Conservation (phyloP, 352 stramenopile genomes). For the Plasmopara muralis region DNA sequence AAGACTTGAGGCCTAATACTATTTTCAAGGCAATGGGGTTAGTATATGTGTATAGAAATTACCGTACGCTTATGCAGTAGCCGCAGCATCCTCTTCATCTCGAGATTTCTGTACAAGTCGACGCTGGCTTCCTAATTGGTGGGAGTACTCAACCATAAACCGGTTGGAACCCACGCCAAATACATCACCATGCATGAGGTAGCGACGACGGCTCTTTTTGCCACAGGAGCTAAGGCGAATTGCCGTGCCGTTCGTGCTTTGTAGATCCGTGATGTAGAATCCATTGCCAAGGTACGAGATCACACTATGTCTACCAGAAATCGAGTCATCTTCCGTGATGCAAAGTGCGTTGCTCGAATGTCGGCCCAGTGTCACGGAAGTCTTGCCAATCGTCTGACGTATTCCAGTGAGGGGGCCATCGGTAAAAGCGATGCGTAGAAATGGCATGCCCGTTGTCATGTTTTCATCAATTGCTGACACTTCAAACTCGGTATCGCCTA, state of each 20-base stretch:
- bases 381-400: slow-evolving; percentile 69
- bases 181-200: slow-evolving; percentile 68
- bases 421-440: slow-evolving; percentile 70
- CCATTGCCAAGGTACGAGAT: slow-evolving; percentile 68
- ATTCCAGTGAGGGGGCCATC: slow-evolving; percentile 64
- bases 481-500: slow-evolving; percentile 79
- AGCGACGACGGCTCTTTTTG: slow-evolving; percentile 48
- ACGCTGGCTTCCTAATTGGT: slow-evolving; percentile 37
- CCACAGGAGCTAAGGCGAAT: slow-evolving; percentile 60
- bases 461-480: slow-evolving; percentile 70
- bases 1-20: too few relatives aligned
- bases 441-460: slow-evolving; percentile 56
- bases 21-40: too few relatives aligned
- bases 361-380: slow-evolving; percentile 64
- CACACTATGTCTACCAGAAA: slow-evolving; percentile 65
- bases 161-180: slow-evolving; percentile 81
- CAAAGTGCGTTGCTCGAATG: slow-evolving; percentile 73
- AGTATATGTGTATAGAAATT: too few relatives aligned
- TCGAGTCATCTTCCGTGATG: slow-evolving; percentile 76
- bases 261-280: slow-evolving; percentile 82
- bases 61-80: too few relatives aligned
- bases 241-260: slow-evolving; percentile 78
- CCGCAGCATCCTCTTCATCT: too few relatives aligned
- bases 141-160: slow-evolving; percentile 78
- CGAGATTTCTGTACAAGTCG: too few relatives aligned